Evolutionary conservation across 2,329 filamentous ascomycete species (phyloP), one percentile per base, ranked within the genome.

Genomic region (Ploettnerulaceae sp.): DNA sequence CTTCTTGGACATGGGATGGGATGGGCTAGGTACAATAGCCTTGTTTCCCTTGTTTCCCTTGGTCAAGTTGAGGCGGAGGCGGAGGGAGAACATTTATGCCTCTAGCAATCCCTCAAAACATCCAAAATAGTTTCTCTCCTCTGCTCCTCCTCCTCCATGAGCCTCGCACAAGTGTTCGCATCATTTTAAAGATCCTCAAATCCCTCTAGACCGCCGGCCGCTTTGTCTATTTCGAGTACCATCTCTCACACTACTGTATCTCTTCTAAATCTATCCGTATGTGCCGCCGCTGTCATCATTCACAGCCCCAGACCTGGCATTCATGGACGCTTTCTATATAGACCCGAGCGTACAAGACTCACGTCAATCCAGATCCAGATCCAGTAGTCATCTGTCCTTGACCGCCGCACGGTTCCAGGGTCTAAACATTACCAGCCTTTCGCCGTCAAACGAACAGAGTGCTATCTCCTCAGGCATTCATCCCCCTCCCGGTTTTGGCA

Each of bases 261-360:
- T 49, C 49, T 48, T 51, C 48, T 47, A 48, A 53, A 54, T 54
- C 47, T 38, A 52, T 51, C 45, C 49, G 57, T 58, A 59, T 52
- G 59, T 61, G 51, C 56, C 55, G 51, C 57, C 55, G 57, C 57
- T 51, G 49, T 57, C 54, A 59, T 51, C 50, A 53, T 45, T 58
- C 56, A 57, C 58, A 61, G 59, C 60, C 57, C 52, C 54, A 46
- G 24, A 48, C 39, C 51, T 45, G 53, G 45, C 40, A 45, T 42
- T 57, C 44, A 63, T 64, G 60, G 60, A 62, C 49, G 54, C 54
- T 52, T 54, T 52, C 50, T 63, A 61, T 63, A 59, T 62, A 58
- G 56, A 59, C 48, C 53, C 54, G 52, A 54, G 53, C 48, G 44
- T 49, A 52, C 48, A 55, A 60, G 57, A 60, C 60, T 63, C 60